phyloP scores from a whole-genome alignment of 768 basidiomycete genomes.

The Tulasnella sp. region DNA sequence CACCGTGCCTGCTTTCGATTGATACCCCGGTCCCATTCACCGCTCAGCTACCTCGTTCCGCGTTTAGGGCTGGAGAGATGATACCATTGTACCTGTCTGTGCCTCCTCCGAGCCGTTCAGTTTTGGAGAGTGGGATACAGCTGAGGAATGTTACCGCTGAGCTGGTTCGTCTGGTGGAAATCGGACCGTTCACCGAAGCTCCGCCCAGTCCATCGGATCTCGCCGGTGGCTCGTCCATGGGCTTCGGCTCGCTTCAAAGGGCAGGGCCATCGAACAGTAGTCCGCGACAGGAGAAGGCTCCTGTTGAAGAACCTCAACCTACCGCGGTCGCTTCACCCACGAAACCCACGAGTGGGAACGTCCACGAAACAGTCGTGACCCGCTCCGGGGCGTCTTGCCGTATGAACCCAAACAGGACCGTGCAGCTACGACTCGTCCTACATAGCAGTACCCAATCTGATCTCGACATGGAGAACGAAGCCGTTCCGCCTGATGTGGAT shows the following conservation, averaged over 20 bases:
- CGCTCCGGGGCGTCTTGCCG: constrained; percentile 87
- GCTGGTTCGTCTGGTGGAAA: constrained; percentile 43
- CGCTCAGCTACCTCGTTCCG: constrained; percentile 60
- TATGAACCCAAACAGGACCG: constrained; percentile 65
- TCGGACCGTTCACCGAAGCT: constrained; percentile 4
- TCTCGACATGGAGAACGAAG: constrained; percentile 31
- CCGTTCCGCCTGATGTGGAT: constrained; percentile 35
- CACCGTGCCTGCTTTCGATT: constrained; percentile 48
- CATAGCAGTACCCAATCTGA: constrained; percentile 41
- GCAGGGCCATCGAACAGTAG: not conserved
- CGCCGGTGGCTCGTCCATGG: not conserved
- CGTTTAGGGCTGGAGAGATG: constrained; percentile 59
- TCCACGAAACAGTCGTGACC: constrained; percentile 46
- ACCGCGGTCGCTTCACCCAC: constrained; percentile 29
- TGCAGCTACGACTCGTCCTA: constrained; percentile 71
- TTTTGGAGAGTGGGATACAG: constrained; percentile 61
- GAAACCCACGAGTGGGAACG: constrained; percentile 25
- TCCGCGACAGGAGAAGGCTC: constrained; percentile 5
- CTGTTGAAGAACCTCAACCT: not conserved
- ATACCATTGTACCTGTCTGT: constrained; percentile 74
- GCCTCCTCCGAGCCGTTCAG: constrained; percentile 57
- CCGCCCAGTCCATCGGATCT: constrained; percentile 3
- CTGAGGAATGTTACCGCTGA: constrained; percentile 75
- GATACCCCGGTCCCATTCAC: constrained; percentile 57
- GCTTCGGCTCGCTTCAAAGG: not conserved